Conservation (phyloP, 202 grass and related monocot genomes). For the Dendrocalamus latiflorus region DNA sequence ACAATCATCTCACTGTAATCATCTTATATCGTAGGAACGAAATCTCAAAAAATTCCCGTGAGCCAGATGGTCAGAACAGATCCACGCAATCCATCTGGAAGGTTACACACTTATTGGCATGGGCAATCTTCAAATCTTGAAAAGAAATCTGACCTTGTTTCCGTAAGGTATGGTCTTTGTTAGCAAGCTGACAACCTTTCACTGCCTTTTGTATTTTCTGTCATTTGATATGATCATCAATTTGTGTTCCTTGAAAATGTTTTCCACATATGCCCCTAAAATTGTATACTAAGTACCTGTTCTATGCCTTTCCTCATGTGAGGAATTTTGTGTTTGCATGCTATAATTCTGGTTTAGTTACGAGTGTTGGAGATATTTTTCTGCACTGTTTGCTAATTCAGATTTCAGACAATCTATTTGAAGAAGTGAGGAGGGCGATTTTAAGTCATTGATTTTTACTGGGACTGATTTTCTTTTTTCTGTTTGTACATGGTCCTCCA, state of each 20-base stretch:
- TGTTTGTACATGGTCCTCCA: conserved; percentile 26
- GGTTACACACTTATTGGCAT: conserved; percentile 78
- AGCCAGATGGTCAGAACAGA: conserved; percentile 92
- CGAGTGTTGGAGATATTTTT: too few species aligned
- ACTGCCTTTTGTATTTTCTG: neutral
- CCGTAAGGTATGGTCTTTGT: conserved; percentile 55
- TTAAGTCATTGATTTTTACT: conserved; percentile 6
- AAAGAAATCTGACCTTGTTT: conserved; percentile 73
- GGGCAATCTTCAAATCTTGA: conserved; percentile 60
- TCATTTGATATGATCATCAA: conserved; percentile 6
- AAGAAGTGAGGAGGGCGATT: neutral
- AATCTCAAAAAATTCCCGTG: conserved; percentile 69
- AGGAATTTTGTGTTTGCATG: neutral
- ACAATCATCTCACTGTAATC: conserved; percentile 7
- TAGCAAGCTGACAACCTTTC: conserved; percentile 16
- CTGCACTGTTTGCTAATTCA: neutral
- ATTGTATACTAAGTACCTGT: neutral
- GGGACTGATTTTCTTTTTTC: neutral
- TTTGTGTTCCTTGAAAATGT: neutral
- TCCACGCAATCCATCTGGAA: conserved; percentile 71
- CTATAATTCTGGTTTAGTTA: too few species aligned
- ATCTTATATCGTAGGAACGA: conserved; percentile 43
- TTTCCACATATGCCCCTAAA: neutral
- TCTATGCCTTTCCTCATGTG: neutral
- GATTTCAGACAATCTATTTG: conserved; percentile 25